A percentile compares a stretch with the other conserved stretches of the same genome.
Evolutionary conservation across 106 monocot genomes (phyloP).

Genomic region (Narthecium ossifragum): DNA sequence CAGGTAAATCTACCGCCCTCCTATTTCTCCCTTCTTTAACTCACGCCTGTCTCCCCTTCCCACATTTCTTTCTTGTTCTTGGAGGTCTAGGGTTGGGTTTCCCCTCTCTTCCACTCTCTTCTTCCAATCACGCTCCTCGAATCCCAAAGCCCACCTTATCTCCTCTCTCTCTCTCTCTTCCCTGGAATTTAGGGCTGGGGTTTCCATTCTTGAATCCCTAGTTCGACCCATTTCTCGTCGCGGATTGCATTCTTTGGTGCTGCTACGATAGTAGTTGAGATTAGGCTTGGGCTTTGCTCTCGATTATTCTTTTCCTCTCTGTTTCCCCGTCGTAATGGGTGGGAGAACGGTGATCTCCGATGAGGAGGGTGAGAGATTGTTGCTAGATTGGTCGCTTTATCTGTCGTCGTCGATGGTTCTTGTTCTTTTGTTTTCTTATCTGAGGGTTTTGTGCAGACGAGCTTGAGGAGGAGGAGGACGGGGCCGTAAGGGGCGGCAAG

Average conservation of each 20-base stretch:
- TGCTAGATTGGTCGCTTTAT: background rate
- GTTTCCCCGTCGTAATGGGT: constrained; percentile 34
- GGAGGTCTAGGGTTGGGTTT: too few relatives aligned
- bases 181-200: constrained; percentile 7
- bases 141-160: too few relatives aligned
- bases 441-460: constrained; percentile 35
- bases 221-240: background rate
- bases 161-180: background rate
- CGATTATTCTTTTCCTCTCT: background rate
- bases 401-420: background rate
- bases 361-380: constrained; percentile 55
- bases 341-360: constrained; percentile 65
- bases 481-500: constrained; percentile 11
- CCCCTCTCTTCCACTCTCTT: too few relatives aligned
- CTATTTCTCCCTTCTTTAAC: too few relatives aligned
- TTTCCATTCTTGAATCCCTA: background rate
- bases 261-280: too few relatives aligned
- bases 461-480: constrained; percentile 77
- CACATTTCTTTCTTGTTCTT: too few relatives aligned
- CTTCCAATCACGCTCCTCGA: too few relatives aligned
- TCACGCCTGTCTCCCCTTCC: too few relatives aligned
- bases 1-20: too few relatives aligned
- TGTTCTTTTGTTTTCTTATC: background rate
- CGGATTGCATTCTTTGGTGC: too few relatives aligned
- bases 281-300: background rate